A percentile compares a stretch with the other conserved stretches of the same genome.
Evolutionary conservation across 2,329 filamentous ascomycete species (phyloP).

Genomic region (Fusarium fujikuroi): DNA sequence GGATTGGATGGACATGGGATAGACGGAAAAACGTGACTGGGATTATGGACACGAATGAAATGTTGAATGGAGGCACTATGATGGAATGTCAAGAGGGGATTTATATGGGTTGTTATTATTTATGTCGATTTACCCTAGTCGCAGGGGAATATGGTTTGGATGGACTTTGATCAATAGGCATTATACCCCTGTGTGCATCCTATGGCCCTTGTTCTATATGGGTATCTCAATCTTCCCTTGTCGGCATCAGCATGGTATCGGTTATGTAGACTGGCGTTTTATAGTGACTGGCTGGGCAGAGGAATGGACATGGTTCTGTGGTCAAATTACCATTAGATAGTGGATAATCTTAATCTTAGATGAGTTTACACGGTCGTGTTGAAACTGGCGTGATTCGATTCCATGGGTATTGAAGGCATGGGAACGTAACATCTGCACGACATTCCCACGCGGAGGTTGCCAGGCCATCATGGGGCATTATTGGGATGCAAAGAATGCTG

Average conservation of each 20-base stretch:
- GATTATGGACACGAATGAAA: constrained; percentile 37
- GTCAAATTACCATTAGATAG: constrained; percentile 17
- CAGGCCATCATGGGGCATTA: constrained; percentile 1
- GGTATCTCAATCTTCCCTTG: constrained; percentile 3
- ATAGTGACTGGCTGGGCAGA: background rate
- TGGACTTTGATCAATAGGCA: constrained; percentile 45
- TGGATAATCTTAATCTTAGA: constrained; percentile 37
- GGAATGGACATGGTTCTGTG: constrained; percentile 30
- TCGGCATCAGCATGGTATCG: constrained; percentile 11
- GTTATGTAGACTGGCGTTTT: constrained; percentile 17
- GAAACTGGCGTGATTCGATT: background rate
- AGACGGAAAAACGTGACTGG: constrained; percentile 25
- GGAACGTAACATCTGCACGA: background rate
- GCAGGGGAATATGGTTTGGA: constrained; percentile 26
- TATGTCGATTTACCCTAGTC: constrained; percentile 25
- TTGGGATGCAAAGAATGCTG: constrained; percentile 3
- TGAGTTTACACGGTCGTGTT: background rate
- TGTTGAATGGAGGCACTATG: constrained; percentile 20
- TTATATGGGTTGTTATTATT: constrained; percentile 17
- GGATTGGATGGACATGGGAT: constrained; percentile 32
- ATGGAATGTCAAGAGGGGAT: constrained; percentile 28
- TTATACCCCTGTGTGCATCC: constrained; percentile 47
- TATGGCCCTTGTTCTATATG: constrained; percentile 25
- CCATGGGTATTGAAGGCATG: background rate
- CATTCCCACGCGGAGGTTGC: constrained; percentile 24